Base-by-base conservation (phyloP, 345 rosid species). In the Euphorbia pulcherrima region DNA sequence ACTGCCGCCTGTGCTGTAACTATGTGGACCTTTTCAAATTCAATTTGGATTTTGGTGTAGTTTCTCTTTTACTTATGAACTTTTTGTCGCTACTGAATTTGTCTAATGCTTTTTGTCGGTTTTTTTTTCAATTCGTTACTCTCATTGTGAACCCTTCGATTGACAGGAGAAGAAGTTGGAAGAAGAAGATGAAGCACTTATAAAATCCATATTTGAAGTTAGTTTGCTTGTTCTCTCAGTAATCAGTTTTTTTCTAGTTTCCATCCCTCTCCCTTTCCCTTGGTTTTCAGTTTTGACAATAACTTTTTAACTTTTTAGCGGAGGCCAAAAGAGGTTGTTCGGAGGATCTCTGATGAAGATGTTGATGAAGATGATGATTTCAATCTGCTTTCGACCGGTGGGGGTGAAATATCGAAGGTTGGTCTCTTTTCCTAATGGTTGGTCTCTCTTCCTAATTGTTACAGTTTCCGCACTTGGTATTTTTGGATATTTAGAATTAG, bases 181-280 rank as follows among this genome's bases (percentile, higher is more conserved):
- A 76, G 89, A 84, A 78, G 94, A 81, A 70, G 90, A 88, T 71
- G 88, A 86, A 79, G 89, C 88, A 18, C 87, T 88, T 65, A 82
- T 88, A 67, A 86, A 80, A 79, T 84, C 87, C 11, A 80, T 86
- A 70, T 88, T 88, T 72, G 74, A 82, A 68, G 87, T 80, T 60
- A 78, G 85, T 75, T 55, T 56, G 62, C 20, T 24, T 53, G 23
- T 80, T 33, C 56, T 73, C 27, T 64, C 50, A 28, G 30, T 50
- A 13, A 30, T 51, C 9, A 4, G 16, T 60, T 65, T 41, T 18
- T 59, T 69, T 24, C 54, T 12, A 20, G 54, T 33, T n/a, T 35
- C 23, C 29, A 14, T 51, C 46, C 12, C 52, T 39, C 9, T 6
- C 4, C 5, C 54, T 7, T 10, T 16, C 30, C 39, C 20, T 46